Percentiles rank a stretch among this genome's conserved stretches.
phyloP scores from a whole-genome alignment of 805 yeast species.

The Candida nitratophila region DNA sequence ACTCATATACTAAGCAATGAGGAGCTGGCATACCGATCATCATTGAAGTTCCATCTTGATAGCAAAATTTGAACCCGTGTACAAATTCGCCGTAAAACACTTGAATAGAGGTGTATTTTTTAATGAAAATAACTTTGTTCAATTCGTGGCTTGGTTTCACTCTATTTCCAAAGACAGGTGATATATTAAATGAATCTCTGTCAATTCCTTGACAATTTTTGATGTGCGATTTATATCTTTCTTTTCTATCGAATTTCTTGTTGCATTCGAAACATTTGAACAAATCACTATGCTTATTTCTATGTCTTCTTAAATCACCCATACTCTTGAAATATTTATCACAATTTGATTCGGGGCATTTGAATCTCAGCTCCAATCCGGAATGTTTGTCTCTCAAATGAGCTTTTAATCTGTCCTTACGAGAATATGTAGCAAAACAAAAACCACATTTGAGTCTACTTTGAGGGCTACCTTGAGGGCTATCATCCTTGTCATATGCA shows the following conservation, averaged over 20 bases:
- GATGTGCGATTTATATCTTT: slow-evolving; percentile 4
- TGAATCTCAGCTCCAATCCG: neutral
- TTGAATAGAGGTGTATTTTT: neutral
- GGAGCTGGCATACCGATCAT: neutral
- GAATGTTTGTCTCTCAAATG: slow-evolving; percentile 5
- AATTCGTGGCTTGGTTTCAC: neutral
- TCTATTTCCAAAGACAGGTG: neutral
- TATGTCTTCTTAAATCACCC: slow-evolving; percentile 6
- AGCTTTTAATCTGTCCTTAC: slow-evolving; percentile 4
- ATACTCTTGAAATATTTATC: slow-evolving; percentile 3
- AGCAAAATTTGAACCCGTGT: neutral
- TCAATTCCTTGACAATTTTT: neutral
- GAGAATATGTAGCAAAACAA: slow-evolving; percentile 3
- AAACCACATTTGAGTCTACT: neutral
- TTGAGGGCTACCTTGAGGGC: neutral
- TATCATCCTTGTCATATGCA: neutral
- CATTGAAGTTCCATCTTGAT: neutral
- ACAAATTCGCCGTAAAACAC: neutral
- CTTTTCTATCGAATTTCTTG: slow-evolving; percentile 4
- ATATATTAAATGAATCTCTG: neutral
- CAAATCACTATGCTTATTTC: slow-evolving; percentile 3
- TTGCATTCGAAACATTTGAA: slow-evolving; percentile 4
- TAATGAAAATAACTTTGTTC: neutral
- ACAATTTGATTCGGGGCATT: slow-evolving; percentile 2
- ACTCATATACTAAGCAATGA: neutral